Conservation (phyloP, 2,329 filamentous ascomycete species). For the Arthrobotrys iridis region DNA sequence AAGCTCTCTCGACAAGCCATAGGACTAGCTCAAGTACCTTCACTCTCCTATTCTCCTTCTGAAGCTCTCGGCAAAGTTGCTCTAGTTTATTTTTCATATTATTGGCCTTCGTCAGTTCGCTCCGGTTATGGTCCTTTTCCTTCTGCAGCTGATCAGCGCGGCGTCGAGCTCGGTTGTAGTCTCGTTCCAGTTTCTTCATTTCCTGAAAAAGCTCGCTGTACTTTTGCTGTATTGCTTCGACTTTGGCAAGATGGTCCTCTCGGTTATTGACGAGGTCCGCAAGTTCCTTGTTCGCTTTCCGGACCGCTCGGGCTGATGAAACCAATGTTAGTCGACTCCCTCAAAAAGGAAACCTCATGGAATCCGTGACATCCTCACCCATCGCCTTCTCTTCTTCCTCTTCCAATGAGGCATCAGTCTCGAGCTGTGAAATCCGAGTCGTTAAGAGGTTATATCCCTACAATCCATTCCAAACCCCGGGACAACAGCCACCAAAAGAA, state of each 20-base stretch:
- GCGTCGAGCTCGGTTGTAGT: slow-evolving; percentile 96
- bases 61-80: slow-evolving; percentile 92
- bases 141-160: slow-evolving; percentile 93
- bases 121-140: slow-evolving; percentile 88
- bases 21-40: slow-evolving; percentile 71
- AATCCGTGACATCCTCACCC: slow-evolving; percentile 66
- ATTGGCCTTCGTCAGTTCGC: slow-evolving; percentile 88
- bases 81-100: slow-evolving; percentile 95
- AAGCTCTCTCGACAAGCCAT: not conserved
- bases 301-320: slow-evolving; percentile 67
- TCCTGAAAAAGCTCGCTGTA: slow-evolving; percentile 91
- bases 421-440: slow-evolving; percentile 92
- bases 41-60: slow-evolving; percentile 96
- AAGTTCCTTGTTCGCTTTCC: slow-evolving; percentile 90
- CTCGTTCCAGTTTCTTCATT: slow-evolving; percentile 94
- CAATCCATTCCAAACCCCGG: slow-evolving; percentile 17
- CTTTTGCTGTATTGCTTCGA: slow-evolving; percentile 88
- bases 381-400: slow-evolving; percentile 97
- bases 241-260: slow-evolving; percentile 89
- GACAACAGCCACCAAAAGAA: slow-evolving; percentile 27
- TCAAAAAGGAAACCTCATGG: not conserved
- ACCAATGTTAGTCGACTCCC: slow-evolving; percentile 5
- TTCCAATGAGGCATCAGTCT: slow-evolving; percentile 90
- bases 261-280: slow-evolving; percentile 84
- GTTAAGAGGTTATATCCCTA: slow-evolving; percentile 76